Conservation (phyloP, 1,284 basidiomycete genomes). For the Inonotus hispidus region DNA sequence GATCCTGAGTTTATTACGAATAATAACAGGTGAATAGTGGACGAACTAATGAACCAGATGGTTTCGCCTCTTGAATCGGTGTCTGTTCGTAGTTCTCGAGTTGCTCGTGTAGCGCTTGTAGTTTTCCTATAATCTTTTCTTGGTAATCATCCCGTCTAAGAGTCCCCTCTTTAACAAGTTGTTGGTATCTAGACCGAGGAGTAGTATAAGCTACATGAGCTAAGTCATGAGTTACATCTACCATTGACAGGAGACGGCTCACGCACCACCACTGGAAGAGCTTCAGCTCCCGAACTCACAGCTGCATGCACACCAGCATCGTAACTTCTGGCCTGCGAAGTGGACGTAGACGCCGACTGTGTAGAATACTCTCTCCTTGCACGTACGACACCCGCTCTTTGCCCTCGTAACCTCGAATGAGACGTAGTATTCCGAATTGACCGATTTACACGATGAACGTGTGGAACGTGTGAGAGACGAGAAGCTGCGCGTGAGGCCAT, state of each 20-base stretch:
- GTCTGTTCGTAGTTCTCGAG: slow-evolving; percentile 72
- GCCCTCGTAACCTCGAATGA: slow-evolving; percentile 1
- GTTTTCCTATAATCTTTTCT: slow-evolving; percentile 72
- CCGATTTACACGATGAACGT: slow-evolving; percentile 1
- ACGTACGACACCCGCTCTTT: background rate
- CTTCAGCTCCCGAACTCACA: background rate
- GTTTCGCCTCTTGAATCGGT: slow-evolving; percentile 41
- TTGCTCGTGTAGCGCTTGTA: slow-evolving; percentile 78
- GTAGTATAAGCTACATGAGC: slow-evolving; percentile 24
- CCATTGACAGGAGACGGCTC: background rate
- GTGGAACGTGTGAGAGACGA: background rate
- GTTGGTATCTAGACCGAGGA: slow-evolving; percentile 69
- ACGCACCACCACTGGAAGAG: slow-evolving; percentile 6
- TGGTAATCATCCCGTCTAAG: slow-evolving; percentile 83
- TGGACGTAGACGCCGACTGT: slow-evolving; percentile 5
- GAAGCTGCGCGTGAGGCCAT: slow-evolving; percentile 5
- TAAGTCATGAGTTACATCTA: background rate
- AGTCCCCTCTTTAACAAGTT: slow-evolving; percentile 65
- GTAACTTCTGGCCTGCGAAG: background rate
- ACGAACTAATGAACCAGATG: slow-evolving; percentile 42
- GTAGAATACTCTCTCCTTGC: slow-evolving; percentile 9
- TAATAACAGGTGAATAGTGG: background rate
- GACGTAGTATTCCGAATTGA: background rate
- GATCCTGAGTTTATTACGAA: background rate
- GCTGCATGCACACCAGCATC: background rate